phyloP scores from a whole-genome alignment of 1,284 basidiomycete species.

The Ceratobasidium sp. region DNA sequence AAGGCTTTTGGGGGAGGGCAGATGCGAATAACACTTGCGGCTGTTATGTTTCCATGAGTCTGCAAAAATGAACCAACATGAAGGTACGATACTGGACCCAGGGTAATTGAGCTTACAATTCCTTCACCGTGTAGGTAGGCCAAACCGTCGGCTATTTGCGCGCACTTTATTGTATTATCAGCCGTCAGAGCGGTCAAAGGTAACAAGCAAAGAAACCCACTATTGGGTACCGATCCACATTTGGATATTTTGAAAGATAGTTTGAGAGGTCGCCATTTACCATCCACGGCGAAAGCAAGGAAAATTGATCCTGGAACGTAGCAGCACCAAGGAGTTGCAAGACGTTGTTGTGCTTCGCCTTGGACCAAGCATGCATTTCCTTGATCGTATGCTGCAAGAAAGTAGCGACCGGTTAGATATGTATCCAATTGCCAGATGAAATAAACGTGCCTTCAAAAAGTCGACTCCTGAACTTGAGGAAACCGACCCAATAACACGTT shows the following conservation, averaged over 20 bases:
- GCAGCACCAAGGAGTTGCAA: not conserved
- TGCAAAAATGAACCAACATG: not conserved
- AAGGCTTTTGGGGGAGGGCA: no score
- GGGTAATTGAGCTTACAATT: not conserved
- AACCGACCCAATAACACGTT: not conserved
- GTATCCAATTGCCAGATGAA: not conserved
- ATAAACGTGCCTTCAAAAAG: not conserved
- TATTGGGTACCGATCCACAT: not conserved
- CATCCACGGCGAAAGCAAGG: constrained; percentile 10
- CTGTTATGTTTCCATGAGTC: constrained; percentile 16
- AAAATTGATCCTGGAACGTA: not conserved
- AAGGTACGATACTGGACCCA: not conserved
- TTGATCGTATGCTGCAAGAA: not conserved
- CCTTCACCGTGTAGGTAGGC: not conserved
- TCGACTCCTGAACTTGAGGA: no score
- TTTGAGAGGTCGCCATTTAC: not conserved
- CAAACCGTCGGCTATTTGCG: not conserved
- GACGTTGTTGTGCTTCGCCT: not conserved
- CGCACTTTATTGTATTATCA: not conserved
- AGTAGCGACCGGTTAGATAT: not conserved
- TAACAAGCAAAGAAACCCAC: not conserved
- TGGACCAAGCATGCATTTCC: constrained; percentile 7
- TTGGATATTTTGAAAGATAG: not conserved
- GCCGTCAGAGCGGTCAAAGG: no score
- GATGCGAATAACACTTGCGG: not conserved